Base-by-base conservation (phyloP, 208 protist genomes). In the Acanthamoeba royreba region DNA sequence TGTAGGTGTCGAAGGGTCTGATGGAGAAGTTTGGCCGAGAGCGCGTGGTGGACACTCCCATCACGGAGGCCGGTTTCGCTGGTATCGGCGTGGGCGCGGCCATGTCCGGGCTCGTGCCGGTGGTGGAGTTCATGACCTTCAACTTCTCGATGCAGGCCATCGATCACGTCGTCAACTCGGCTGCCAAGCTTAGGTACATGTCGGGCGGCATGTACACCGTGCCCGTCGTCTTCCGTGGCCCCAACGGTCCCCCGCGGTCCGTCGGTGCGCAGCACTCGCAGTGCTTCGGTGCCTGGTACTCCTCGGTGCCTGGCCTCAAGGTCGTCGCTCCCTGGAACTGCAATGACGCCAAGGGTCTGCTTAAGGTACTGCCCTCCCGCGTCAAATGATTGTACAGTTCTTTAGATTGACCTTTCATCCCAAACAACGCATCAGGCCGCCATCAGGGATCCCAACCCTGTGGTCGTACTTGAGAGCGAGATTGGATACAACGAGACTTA, bases 91-190 rank as follows among this genome's bases (percentile, higher is more conserved):
- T 99, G 19, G 99, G 99, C 93, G 97, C 99, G n/a, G 98, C 98
- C 43, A 94, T 99, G 92, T 95, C 93, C 66, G 99, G 99, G 88
- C 92, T 99, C 81, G 97, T 97, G 88, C 99, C 99, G 25, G 97
- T 99, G 43, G 98, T 98, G 93, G 99, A 99, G 97, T 99, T 99
- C 96, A 99, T 99, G 99, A 99, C 99, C 46, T 99, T 99, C 95
- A 99, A 99, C 98, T 99, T 99, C 94, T 97, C 98, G 42, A 98
- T 99, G 98, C 94, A 98, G 93, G 97, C 96, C 72, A 98, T 98
- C 79, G 98, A 98, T 95, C 98, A 98, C 46, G 98, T 99, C 52
- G 95, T 99, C 92, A 99, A 99, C 97, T 99, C 98, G 17, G 98
- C 98, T 19, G 99, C 96, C 61, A 99, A 99, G 96, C 97, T 97